These are phyloP conservation scores for Apiotrichum laibachii DNA, from an alignment of 1,284 basidiomycete species.

Conservation along the genomic window DNA sequence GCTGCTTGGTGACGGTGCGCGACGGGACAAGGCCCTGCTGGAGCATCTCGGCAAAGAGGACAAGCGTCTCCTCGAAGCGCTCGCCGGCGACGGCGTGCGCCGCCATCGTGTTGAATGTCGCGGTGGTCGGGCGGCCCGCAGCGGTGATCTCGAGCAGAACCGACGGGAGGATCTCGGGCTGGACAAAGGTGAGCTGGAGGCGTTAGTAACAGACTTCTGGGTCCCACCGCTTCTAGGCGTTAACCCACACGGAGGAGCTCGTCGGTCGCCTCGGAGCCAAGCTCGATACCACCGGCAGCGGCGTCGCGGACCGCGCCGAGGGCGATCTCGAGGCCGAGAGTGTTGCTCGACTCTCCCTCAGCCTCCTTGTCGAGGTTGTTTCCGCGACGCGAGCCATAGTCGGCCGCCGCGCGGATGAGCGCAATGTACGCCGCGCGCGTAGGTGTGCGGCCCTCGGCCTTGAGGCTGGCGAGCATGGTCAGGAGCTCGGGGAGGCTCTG, in stretches of 20 bases:
- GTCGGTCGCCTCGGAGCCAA: conserved; percentile 33
- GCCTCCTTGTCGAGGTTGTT: conserved; percentile 10
- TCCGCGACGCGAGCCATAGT: conserved; percentile 21
- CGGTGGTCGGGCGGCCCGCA: conserved; percentile 10
- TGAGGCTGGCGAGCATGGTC: conserved; percentile 24
- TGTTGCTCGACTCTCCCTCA: conserved; percentile 12
- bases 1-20: conserved; percentile 14
- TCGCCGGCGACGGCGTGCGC: conserved; percentile 11
- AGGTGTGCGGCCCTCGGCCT: conserved; percentile 25
- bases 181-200: conserved; percentile 20
- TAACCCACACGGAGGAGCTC: conserved; percentile 35
- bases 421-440: conserved; percentile 33
- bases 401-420: conserved; percentile 33
- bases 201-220: neutral
- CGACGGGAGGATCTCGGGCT: conserved; percentile 20
- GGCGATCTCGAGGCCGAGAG: conserved; percentile 38
- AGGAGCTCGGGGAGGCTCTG: conserved; percentile 25
- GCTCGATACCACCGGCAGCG: conserved; percentile 31
- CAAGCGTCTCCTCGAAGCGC: conserved; percentile 33
- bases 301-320: conserved; percentile 39
- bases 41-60: conserved; percentile 37
- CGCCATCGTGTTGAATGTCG: conserved; percentile 29
- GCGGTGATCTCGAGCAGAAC: conserved; percentile 35
- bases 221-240: neutral
- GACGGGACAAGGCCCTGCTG: conserved; percentile 22